phyloP scores from a whole-genome alignment of 208 protist genomes.

The Trypanosoma grayi region DNA sequence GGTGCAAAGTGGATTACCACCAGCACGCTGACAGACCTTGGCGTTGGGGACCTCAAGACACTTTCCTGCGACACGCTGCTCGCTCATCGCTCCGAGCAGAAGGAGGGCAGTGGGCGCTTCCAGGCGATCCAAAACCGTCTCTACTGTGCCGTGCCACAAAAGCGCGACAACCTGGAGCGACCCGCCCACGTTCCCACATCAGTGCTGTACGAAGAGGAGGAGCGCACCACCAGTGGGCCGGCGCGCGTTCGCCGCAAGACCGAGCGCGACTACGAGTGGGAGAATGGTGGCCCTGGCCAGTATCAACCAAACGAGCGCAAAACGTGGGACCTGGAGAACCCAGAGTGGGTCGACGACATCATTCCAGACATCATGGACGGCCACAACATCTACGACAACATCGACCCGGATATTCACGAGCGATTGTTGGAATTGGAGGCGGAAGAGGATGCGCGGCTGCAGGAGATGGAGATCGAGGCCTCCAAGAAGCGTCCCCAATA shows the following conservation, averaged over 20 bases:
- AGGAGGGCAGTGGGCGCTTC: slow-evolving; percentile 90
- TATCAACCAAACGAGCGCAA: slow-evolving; percentile 91
- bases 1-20: slow-evolving; percentile 92
- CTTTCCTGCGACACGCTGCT: slow-evolving; percentile 96
- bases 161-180: slow-evolving; percentile 88
- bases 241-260: slow-evolving; percentile 69
- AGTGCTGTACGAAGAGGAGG: slow-evolving; percentile 45
- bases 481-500: slow-evolving; percentile 62
- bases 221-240: slow-evolving; percentile 31
- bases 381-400: slow-evolving; percentile 99
- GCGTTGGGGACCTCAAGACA: slow-evolving; percentile 89
- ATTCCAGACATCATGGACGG: slow-evolving; percentile 99
- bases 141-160: slow-evolving; percentile 85
- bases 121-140: slow-evolving; percentile 92
- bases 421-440: slow-evolving; percentile 90
- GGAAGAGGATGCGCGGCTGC: slow-evolving; percentile 90
- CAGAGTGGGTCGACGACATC: slow-evolving; percentile 97
- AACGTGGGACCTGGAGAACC: slow-evolving; percentile 90
- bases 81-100: slow-evolving; percentile 92
- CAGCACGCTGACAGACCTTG: slow-evolving; percentile 95
- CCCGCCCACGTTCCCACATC: slow-evolving; percentile 72
- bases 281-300: slow-evolving; percentile 91
- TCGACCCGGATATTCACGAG: slow-evolving; percentile 98
- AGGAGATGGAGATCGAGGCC: slow-evolving; percentile 93
- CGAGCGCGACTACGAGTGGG: slow-evolving; percentile 91